Conservation (phyloP, 495 filamentous ascomycete species). For the Pyrenula aspistea region DNA sequence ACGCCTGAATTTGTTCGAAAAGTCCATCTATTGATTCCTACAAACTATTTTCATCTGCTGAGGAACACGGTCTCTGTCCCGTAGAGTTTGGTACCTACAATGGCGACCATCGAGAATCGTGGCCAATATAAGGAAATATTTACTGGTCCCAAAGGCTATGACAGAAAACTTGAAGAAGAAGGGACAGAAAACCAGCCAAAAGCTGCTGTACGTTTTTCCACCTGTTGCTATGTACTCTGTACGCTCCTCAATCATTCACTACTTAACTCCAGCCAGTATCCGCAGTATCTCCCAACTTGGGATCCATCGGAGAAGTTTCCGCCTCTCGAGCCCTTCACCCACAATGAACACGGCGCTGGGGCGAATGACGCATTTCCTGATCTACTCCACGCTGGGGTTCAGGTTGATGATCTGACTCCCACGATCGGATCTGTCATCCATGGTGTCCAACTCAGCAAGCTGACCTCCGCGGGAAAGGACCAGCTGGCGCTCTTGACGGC, state of each 20-base stretch:
- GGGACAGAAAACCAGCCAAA: constrained; percentile 4
- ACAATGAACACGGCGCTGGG: constrained; percentile 60
- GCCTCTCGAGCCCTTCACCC: constrained; percentile 55
- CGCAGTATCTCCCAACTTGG: constrained; percentile 7
- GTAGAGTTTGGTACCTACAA: not conserved
- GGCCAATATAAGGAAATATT: constrained; percentile 9
- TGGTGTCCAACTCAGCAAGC: constrained; percentile 63
- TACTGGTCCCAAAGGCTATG: constrained; percentile 6
- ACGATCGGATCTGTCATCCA: constrained; percentile 64
- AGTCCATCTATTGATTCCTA: not conserved
- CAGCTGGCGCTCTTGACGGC: constrained; percentile 71
- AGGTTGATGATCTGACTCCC: constrained; percentile 50
- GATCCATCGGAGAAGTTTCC: constrained; percentile 32
- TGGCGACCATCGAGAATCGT: not conserved
- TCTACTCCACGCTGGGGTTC: constrained; percentile 41
- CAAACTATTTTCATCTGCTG: not conserved
- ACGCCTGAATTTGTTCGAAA: too few species aligned
- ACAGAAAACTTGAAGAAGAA: constrained; percentile 9
- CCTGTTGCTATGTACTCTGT: not conserved
- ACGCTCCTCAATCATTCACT: not conserved
- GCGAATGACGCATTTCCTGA: constrained; percentile 58
- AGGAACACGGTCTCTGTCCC: not conserved
- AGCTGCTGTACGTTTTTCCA: constrained; percentile 1
- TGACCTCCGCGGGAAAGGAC: constrained; percentile 58
- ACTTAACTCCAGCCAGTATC: constrained; percentile 2